Conservation (phyloP, 2,329 filamentous ascomycete genomes). For the Acephala macrosclerotiorum region DNA sequence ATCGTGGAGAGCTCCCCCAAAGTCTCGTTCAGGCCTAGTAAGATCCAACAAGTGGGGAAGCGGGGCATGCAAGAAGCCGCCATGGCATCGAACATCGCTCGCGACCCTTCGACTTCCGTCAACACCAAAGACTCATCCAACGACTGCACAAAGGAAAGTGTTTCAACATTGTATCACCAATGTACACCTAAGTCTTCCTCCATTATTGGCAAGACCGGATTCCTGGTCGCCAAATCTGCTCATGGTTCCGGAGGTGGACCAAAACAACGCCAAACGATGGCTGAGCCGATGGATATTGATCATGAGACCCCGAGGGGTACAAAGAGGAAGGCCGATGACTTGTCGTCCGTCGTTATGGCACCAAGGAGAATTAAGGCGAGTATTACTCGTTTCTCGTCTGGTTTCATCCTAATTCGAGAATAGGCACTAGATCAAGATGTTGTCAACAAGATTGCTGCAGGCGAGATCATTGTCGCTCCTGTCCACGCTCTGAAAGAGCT, state of each 20-base stretch:
- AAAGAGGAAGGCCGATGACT: slow-evolving; percentile 58
- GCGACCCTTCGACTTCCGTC: neutral
- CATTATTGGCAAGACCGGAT: neutral
- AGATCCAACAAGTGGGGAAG: neutral
- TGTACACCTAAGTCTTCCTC: neutral
- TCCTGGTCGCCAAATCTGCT: neutral
- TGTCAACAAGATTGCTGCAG: slow-evolving; percentile 97
- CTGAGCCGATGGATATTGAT: slow-evolving; percentile 53
- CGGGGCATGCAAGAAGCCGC: slow-evolving; percentile 5
- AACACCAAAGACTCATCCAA: neutral
- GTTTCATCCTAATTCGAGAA: slow-evolving; percentile 41
- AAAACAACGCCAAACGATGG: slow-evolving; percentile 28
- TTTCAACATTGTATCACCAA: neutral
- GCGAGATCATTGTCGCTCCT: slow-evolving; percentile 97
- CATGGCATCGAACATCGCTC: slow-evolving; percentile 11
- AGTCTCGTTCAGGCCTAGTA: neutral
- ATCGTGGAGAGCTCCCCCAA: neutral
- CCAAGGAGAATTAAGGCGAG: slow-evolving; percentile 58
- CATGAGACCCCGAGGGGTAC: slow-evolving; percentile 40
- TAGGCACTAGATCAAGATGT: slow-evolving; percentile 90
- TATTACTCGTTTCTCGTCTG: neutral
- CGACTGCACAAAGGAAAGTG: neutral
- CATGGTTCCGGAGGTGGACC: neutral
- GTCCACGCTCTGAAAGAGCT: slow-evolving; percentile 96
- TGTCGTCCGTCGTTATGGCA: slow-evolving; percentile 45